Percentiles rank a stretch among this genome's conserved stretches.
Conservation (phyloP, 345 rosid species). For the Populus alba region DNA sequence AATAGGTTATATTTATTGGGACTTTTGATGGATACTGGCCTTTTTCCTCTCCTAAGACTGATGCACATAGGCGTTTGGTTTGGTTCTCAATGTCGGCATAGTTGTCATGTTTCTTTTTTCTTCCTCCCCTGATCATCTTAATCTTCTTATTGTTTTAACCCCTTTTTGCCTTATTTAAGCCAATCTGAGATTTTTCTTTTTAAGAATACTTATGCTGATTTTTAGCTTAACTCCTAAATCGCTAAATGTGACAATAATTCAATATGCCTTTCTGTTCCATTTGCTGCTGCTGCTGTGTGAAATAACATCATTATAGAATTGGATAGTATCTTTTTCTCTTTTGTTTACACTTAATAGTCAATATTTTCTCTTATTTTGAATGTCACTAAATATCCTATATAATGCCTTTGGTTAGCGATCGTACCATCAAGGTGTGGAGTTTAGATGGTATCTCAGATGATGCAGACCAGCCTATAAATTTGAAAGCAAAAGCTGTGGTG, state of each 20-base stretch:
- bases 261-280: not conserved
- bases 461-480: constrained; percentile 51
- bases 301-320: not conserved
- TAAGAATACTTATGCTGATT: no score
- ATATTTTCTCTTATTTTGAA: no score
- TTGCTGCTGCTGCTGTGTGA: not conserved
- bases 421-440: constrained; percentile 92
- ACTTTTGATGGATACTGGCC: not conserved
- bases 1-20: not conserved
- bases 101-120: no score
- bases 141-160: not conserved
- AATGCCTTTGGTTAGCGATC: constrained; percentile 57
- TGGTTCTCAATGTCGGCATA: not conserved
- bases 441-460: constrained; percentile 62
- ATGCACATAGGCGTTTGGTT: not conserved
- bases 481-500: constrained; percentile 86
- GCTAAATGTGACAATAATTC: not conserved
- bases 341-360: no score
- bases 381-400: no score
- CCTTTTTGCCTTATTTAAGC: not conserved
- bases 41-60: not conserved
- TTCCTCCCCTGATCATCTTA: not conserved
- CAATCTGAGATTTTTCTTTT: not conserved
- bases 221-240: not conserved
- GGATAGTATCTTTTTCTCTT: not conserved